Evolutionary conservation across 148 eudicot species (phyloP).

Genomic region (Rhododendron mucronatum): DNA sequence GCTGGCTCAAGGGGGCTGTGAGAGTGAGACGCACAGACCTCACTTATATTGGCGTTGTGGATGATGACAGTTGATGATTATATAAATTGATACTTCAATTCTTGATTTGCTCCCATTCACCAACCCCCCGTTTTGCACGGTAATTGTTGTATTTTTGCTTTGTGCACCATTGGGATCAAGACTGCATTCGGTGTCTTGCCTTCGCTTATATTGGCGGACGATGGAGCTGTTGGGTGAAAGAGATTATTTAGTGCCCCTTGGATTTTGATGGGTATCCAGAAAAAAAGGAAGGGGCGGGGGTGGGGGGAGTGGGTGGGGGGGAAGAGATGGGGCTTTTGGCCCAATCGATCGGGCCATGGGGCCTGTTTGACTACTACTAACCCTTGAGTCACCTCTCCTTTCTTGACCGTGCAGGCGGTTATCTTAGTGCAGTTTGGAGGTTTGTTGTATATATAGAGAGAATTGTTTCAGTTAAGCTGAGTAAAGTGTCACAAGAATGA

Average conservation of each 20-base stretch:
- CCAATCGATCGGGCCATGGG: not conserved
- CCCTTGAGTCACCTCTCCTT: slow-evolving; percentile 5
- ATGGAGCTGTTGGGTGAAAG: slow-evolving; percentile 2
- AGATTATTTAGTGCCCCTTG: slow-evolving; percentile 5
- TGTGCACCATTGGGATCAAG: not conserved
- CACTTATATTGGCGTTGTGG: slow-evolving; percentile 76
- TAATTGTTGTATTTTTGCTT: not conserved
- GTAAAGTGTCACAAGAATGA: slow-evolving; percentile 21
- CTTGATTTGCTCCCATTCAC: slow-evolving; percentile 16
- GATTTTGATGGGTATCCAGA: not conserved
- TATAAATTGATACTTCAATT: slow-evolving; percentile 4
- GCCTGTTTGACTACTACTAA: slow-evolving; percentile 9
- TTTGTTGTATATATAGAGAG: slow-evolving; percentile 34
- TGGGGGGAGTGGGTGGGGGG: not conserved
- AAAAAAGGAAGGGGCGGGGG: not conserved
- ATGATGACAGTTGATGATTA: slow-evolving; percentile 72
- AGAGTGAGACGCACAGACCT: slow-evolving; percentile 90
- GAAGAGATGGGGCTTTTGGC: not conserved
- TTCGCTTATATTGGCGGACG: slow-evolving; percentile 1
- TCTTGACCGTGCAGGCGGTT: slow-evolving; percentile 10
- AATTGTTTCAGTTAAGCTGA: slow-evolving; percentile 14
- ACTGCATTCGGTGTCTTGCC: slow-evolving; percentile 2
- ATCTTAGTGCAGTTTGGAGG: slow-evolving; percentile 17
- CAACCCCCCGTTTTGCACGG: slow-evolving; percentile 10
- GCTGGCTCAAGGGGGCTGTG: slow-evolving; percentile 85